These are phyloP conservation scores for Juncus effusus DNA, from an alignment of 176 grass and related monocot species.

Conservation along the genomic window DNA sequence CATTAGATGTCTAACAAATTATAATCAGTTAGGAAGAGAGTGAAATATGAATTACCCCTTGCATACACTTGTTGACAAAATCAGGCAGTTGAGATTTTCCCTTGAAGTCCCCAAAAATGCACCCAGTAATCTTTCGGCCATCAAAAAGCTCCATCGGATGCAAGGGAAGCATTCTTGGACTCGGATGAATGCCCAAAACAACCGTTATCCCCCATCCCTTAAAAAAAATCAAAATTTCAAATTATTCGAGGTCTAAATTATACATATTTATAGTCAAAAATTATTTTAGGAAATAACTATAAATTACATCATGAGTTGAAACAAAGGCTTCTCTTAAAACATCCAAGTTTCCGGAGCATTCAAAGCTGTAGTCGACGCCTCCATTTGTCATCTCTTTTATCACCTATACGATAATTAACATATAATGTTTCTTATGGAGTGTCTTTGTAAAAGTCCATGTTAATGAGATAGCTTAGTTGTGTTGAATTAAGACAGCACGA, in stretches of 20 bases:
- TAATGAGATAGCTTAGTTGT: neutral
- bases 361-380: constrained; percentile 84
- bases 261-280: neutral
- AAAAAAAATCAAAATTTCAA: neutral
- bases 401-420: constrained; percentile 28
- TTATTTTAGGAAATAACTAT: neutral
- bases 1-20: neutral
- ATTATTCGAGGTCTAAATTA: constrained; percentile 5
- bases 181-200: constrained; percentile 64
- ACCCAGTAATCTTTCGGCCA: constrained; percentile 55
- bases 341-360: constrained; percentile 58
- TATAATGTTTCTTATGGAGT: constrained; percentile 1
- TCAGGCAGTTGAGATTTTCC: constrained; percentile 70
- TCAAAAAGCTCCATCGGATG: constrained; percentile 93
- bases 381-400: constrained; percentile 76
- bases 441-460: neutral
- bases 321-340: constrained; percentile 70
- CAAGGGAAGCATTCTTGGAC: constrained; percentile 62
- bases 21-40: neutral
- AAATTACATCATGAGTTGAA: constrained; percentile 63
- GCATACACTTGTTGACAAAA: constrained; percentile 58
- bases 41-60: constrained; percentile 38
- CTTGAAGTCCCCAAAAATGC: constrained; percentile 71
- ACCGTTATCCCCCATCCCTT: constrained; percentile 87
- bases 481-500: neutral